Percentiles rank a stretch among this genome's conserved stretches.
Evolutionary conservation across 2,329 filamentous ascomycete species (phyloP).

Genomic region (Xylaria sp.): DNA sequence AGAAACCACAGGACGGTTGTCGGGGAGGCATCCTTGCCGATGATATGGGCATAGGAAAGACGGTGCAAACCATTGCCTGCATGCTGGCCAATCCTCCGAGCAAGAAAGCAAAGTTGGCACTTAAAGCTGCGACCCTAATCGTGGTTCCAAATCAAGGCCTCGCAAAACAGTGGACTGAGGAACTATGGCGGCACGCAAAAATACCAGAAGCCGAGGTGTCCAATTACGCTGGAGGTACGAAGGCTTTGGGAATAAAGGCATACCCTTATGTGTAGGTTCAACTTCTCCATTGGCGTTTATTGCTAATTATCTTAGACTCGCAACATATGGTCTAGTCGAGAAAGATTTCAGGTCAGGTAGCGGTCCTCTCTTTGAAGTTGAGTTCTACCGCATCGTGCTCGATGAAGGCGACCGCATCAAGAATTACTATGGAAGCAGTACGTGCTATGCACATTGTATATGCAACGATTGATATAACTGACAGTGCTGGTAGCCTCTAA

Average conservation of each 20-base stretch:
- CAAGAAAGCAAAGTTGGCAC: neutral
- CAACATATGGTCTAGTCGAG: constrained; percentile 28
- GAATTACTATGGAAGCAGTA: constrained; percentile 28
- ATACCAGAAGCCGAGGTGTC: neutral
- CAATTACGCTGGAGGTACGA: neutral
- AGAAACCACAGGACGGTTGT: neutral
- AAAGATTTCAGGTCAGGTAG: constrained; percentile 1
- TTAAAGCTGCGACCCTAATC: constrained; percentile 11
- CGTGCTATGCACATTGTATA: neutral
- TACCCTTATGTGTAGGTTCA: constrained; percentile 25
- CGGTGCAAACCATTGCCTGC: constrained; percentile 30
- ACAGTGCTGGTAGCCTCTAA: constrained; percentile 27
- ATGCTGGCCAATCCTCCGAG: constrained; percentile 11
- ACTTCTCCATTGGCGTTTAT: neutral
- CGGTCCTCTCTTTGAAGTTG: constrained; percentile 22
- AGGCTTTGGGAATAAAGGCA: neutral
- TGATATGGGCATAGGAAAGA: constrained; percentile 37
- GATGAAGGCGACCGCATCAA: constrained; percentile 37
- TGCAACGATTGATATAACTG: neutral
- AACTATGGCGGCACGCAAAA: neutral
- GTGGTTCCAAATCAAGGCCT: constrained; percentile 24
- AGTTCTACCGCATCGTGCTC: constrained; percentile 34
- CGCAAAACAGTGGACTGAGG: constrained; percentile 18
- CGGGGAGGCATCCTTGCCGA: constrained; percentile 34
- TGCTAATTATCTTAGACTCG: constrained; percentile 20